Evolutionary conservation across 2,329 filamentous ascomycete genomes (phyloP).

Genomic region (Microdochium bolleyi): DNA sequence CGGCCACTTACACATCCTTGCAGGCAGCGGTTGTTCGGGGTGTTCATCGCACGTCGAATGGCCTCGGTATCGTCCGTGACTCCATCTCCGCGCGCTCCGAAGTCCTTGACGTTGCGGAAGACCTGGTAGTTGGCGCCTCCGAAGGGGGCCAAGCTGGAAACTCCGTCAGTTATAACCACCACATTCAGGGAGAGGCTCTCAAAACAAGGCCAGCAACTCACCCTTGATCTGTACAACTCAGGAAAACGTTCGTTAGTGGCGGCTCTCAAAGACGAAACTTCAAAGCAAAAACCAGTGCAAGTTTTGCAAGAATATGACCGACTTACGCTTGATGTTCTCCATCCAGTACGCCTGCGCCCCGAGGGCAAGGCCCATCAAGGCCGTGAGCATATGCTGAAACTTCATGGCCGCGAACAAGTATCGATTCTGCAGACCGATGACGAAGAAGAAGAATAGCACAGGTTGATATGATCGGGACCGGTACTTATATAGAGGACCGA

Average conservation of each 20-base stretch:
- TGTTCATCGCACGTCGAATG: slow-evolving; percentile 33
- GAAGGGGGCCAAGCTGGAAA: slow-evolving; percentile 18
- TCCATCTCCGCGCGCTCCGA: slow-evolving; percentile 36
- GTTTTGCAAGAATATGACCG: too few relatives aligned
- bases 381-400: slow-evolving; percentile 12
- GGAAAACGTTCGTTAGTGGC: too few relatives aligned
- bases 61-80: slow-evolving; percentile 36
- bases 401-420: background rate
- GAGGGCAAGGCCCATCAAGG: slow-evolving; percentile 17
- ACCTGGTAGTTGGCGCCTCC: slow-evolving; percentile 30
- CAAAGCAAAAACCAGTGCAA: too few relatives aligned
- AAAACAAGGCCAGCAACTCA: background rate
- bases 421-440: background rate
- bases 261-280: too few relatives aligned
- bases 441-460: background rate
- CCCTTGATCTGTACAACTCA: too few relatives aligned
- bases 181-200: too few relatives aligned
- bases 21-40: slow-evolving; percentile 29
- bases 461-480: background rate
- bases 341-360: slow-evolving; percentile 23
- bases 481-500: background rate
- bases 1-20: slow-evolving; percentile 31
- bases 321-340: slow-evolving; percentile 16
- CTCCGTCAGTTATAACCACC: slow-evolving; percentile 1
- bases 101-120: slow-evolving; percentile 40